Evolutionary conservation across 768 basidiomycete species (phyloP).

Genomic region (Pleurotus citrinopileatus): DNA sequence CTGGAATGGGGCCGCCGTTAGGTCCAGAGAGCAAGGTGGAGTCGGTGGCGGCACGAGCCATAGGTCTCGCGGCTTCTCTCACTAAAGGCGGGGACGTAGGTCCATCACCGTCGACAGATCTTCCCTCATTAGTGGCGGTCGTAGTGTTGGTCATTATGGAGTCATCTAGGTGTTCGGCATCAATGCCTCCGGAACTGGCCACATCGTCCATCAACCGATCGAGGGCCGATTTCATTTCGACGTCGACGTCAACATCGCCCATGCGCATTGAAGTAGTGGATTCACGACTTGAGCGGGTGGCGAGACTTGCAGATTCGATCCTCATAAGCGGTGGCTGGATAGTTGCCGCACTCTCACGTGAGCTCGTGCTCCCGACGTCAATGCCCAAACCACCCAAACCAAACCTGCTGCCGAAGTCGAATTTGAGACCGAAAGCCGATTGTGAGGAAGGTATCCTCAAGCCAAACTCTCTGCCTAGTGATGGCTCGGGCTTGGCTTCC

Average conservation of each 20-base stretch:
- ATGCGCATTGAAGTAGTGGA: slow-evolving; percentile 30
- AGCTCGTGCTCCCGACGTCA: slow-evolving; percentile 22
- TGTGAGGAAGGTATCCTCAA: slow-evolving; percentile 17
- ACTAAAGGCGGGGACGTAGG: slow-evolving; percentile 21
- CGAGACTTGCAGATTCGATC: slow-evolving; percentile 20
- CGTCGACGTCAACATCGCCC: slow-evolving; percentile 54
- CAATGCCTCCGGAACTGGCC: slow-evolving; percentile 31
- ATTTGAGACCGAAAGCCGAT: slow-evolving; percentile 27
- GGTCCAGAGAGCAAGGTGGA: slow-evolving; percentile 34
- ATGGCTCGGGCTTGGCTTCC: slow-evolving; percentile 17
- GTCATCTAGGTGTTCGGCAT: slow-evolving; percentile 28
- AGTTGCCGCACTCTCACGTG: slow-evolving; percentile 6
- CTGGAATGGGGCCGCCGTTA: slow-evolving; percentile 12
- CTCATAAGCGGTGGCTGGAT: slow-evolving; percentile 5
- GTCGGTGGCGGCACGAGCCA: slow-evolving; percentile 54
- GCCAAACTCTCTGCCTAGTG: slow-evolving; percentile 28
- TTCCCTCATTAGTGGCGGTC: slow-evolving; percentile 36
- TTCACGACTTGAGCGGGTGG: slow-evolving; percentile 25
- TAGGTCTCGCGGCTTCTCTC: slow-evolving; percentile 23
- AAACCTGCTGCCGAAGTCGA: slow-evolving; percentile 50
- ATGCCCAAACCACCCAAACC: slow-evolving; percentile 27
- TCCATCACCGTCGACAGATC: slow-evolving; percentile 29
- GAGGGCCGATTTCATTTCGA: slow-evolving; percentile 72
- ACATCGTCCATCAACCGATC: slow-evolving; percentile 75
- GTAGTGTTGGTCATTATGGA: slow-evolving; percentile 24